Evolutionary conservation across 2,329 filamentous ascomycete species (phyloP).

Genomic region (Colletotrichum incanum): DNA sequence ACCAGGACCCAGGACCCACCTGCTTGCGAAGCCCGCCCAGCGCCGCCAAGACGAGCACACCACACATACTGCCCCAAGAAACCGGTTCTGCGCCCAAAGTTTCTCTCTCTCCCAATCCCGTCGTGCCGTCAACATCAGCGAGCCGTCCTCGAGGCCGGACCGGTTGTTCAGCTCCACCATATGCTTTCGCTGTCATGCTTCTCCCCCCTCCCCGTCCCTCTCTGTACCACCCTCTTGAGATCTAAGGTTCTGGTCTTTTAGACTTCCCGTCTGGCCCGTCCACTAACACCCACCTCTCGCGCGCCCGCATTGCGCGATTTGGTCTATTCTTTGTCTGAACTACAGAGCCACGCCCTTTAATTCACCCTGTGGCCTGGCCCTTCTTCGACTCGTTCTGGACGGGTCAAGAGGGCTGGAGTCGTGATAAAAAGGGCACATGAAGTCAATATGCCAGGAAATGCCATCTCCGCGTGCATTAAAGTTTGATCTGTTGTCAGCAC

Average conservation of each 20-base stretch:
- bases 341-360: background rate
- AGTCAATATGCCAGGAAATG: background rate
- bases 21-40: conserved; percentile 20
- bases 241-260: conserved; percentile 20
- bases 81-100: background rate
- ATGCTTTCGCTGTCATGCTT: background rate
- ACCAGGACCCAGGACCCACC: conserved; percentile 9
- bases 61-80: conserved; percentile 1
- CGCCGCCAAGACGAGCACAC: conserved; percentile 9
- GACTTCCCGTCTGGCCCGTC: conserved; percentile 31
- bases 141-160: background rate
- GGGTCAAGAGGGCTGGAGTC: background rate
- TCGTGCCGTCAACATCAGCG: background rate
- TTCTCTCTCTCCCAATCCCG: background rate
- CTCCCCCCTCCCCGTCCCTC: background rate
- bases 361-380: background rate
- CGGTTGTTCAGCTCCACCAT: background rate
- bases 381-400: background rate
- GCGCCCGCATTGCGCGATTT: conserved; percentile 12
- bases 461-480: background rate
- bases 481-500: background rate
- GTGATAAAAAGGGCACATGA: background rate
- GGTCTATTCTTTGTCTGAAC: conserved; percentile 32
- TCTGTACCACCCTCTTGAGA: background rate
- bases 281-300: background rate